A percentile compares a stretch with the other conserved stretches of the same genome.
Conservation (phyloP, 345 rosid species). For the Lepidium didymum region DNA sequence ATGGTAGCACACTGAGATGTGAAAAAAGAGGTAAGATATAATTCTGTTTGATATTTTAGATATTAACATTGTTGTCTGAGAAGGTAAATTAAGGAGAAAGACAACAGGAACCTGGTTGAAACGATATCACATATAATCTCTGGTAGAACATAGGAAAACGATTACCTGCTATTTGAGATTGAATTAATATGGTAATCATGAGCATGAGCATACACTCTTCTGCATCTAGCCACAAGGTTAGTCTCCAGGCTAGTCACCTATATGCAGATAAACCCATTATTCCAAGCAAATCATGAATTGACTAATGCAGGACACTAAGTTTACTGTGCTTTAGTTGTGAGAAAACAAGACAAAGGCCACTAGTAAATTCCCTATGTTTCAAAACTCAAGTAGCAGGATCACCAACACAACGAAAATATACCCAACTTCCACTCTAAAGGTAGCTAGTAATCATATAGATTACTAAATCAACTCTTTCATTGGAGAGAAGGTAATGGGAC, state of each 20-base stretch:
- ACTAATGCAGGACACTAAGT: not conserved
- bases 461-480: not conserved
- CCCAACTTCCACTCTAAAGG: not conserved
- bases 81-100: conserved; percentile 9
- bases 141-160: not conserved
- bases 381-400: not conserved
- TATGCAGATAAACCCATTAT: conserved; percentile 5
- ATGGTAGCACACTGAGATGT: not conserved
- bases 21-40: not conserved
- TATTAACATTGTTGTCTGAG: not conserved
- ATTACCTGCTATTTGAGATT: conserved; percentile 81
- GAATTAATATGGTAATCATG: conserved; percentile 90
- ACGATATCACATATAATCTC: not conserved
- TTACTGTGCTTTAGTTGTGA: not conserved
- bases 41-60: not conserved
- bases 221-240: conserved; percentile 80
- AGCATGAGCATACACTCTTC: conserved; percentile 98
- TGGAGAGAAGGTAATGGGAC: not conserved
- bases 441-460: not conserved
- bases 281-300: not conserved
- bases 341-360: not conserved
- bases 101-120: not conserved
- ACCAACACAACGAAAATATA: not conserved
- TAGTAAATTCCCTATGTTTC: not conserved
- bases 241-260: conserved; percentile 59